Percentiles rank a stretch among this genome's conserved stretches.
Evolutionary conservation across 2,329 filamentous ascomycete species (phyloP).

Genomic region (Pestalotiopsis fici): DNA sequence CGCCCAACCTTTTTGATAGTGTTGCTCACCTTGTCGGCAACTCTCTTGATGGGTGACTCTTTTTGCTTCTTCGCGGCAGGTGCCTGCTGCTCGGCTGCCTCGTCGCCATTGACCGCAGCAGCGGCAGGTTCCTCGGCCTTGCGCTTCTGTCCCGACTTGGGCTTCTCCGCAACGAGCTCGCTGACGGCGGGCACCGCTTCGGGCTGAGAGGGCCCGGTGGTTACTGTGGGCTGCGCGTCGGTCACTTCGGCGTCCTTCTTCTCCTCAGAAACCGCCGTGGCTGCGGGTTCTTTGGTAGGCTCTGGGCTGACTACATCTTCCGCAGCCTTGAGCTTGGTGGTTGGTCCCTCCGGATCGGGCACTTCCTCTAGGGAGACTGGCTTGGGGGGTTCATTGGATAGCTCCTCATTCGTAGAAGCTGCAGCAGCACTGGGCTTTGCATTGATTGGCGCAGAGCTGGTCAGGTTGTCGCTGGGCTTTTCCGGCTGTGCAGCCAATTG

Average conservation of each 20-base stretch:
- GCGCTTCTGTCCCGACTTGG: slow-evolving; percentile 12
- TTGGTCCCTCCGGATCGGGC: slow-evolving; percentile 23
- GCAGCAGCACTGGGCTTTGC: slow-evolving; percentile 9
- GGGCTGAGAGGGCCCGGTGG: not conserved
- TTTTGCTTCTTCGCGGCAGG: slow-evolving; percentile 42
- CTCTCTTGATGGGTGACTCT: slow-evolving; percentile 19
- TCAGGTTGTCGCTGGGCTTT: slow-evolving; percentile 19
- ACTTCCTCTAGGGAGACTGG: slow-evolving; percentile 29
- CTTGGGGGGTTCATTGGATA: slow-evolving; percentile 23
- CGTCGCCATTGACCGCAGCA: slow-evolving; percentile 13
- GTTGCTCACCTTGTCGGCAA: slow-evolving; percentile 28
- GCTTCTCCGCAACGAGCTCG: not conserved
- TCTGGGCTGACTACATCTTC: slow-evolving; percentile 20
- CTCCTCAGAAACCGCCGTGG: not conserved
- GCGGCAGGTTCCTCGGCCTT: slow-evolving; percentile 16
- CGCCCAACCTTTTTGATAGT: slow-evolving; percentile 32
- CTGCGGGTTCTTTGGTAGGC: not conserved
- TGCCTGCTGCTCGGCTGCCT: slow-evolving; percentile 20
- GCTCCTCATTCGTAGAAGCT: slow-evolving; percentile 16
- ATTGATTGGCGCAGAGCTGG: slow-evolving; percentile 11
- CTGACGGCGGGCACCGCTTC: not conserved
- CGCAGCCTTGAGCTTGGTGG: slow-evolving; percentile 15
- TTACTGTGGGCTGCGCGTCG: not conserved
- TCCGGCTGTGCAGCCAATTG: slow-evolving; percentile 18
- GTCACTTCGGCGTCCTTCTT: not conserved